phyloP scores from a whole-genome alignment of 148 eudicot genomes.

The Rhododendron henanense region DNA sequence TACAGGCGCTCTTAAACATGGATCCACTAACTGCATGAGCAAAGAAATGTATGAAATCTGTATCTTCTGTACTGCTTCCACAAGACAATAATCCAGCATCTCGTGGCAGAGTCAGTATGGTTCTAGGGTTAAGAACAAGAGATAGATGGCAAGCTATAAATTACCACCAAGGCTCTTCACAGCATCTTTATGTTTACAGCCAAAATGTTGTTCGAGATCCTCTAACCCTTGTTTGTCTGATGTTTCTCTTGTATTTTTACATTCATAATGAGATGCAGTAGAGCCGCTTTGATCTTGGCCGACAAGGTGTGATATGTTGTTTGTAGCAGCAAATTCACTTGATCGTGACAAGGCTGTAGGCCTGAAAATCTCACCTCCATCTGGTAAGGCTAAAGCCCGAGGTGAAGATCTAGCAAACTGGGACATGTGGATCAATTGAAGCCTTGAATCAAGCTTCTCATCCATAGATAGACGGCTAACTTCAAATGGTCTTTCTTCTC shows the following conservation, averaged over 20 bases:
- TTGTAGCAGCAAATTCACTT: too few species aligned
- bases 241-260: background rate
- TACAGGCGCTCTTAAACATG: background rate
- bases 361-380: too few species aligned
- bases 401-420: too few species aligned
- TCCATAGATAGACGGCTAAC: too few species aligned
- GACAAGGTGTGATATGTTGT: too few species aligned
- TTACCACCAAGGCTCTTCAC: background rate
- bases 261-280: background rate
- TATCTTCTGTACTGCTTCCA: background rate
- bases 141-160: background rate
- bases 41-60: background rate
- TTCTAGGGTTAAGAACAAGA: background rate
- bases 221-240: background rate
- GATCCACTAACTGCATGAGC: background rate
- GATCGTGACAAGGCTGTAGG: too few species aligned
- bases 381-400: too few species aligned
- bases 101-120: background rate
- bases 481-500: too few species aligned
- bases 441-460: too few species aligned
- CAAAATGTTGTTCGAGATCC: background rate
- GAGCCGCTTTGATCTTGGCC: too few species aligned
- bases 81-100: background rate
- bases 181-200: background rate
- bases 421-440: too few species aligned